Evolutionary conservation across 495 filamentous ascomycete genomes (phyloP).

Genomic region (Penicillium soppii): DNA sequence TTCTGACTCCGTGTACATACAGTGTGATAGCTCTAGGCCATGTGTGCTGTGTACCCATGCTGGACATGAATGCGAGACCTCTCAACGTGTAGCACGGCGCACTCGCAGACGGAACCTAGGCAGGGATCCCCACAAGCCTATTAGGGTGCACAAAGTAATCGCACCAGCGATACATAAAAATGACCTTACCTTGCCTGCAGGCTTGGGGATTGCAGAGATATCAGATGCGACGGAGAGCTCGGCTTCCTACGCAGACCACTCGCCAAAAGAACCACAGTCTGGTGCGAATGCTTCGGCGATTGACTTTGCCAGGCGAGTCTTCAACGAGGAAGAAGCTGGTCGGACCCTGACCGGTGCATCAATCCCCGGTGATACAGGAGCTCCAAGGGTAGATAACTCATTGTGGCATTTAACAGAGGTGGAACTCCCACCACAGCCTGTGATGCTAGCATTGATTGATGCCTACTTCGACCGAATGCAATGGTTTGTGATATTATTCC

Average conservation of each 20-base stretch:
- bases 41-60: constrained; percentile 5
- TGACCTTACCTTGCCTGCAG: too few relatives aligned
- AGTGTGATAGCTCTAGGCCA: constrained; percentile 3
- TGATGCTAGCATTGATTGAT: constrained; percentile 17
- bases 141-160: background rate
- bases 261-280: constrained; percentile 1
- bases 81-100: background rate
- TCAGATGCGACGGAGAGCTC: background rate
- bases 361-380: constrained; percentile 1
- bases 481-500: constrained; percentile 19
- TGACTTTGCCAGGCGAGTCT: constrained; percentile 5
- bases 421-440: constrained; percentile 10
- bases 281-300: constrained; percentile 1
- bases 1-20: background rate
- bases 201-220: background rate
- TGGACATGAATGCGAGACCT: constrained; percentile 5
- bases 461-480: constrained; percentile 19
- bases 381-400: background rate
- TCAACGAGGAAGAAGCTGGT: constrained; percentile 7
- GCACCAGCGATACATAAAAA: background rate
- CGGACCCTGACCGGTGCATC: constrained; percentile 5
- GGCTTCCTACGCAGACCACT: background rate
- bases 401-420: constrained; percentile 15
- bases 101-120: background rate
- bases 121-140: background rate